A percentile compares a stretch with the other conserved stretches of the same genome.
Evolutionary conservation across 2,329 filamentous ascomycete genomes (phyloP).

Genomic region (Paradendryphiella salina): DNA sequence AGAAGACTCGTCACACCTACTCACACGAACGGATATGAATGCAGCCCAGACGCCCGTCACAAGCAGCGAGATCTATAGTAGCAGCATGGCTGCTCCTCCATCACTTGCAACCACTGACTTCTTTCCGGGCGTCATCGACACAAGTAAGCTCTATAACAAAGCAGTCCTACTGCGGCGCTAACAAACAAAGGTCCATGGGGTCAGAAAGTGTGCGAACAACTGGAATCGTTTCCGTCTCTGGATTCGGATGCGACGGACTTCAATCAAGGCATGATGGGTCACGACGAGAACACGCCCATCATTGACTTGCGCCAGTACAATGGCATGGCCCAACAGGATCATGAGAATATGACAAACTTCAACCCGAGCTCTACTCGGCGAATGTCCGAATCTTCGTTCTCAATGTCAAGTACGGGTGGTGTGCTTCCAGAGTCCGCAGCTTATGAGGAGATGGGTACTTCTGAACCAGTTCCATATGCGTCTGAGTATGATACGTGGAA

Average conservation of each 20-base stretch:
- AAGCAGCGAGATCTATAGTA: conserved; percentile 26
- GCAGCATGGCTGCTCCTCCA: conserved; percentile 25
- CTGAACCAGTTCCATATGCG: conserved; percentile 66
- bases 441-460: conserved; percentile 72
- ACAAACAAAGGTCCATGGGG: conserved; percentile 44
- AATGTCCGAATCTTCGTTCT: conserved; percentile 74
- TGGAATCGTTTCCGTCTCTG: conserved; percentile 46
- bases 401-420: conserved; percentile 63
- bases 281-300: conserved; percentile 48
- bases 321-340: conserved; percentile 39
- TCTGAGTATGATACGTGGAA: conserved; percentile 65
- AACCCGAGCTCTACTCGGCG: conserved; percentile 61
- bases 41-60: conserved; percentile 32
- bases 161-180: conserved; percentile 14
- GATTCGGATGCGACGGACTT: conserved; percentile 47
- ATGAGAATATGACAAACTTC: conserved; percentile 35
- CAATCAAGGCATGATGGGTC: conserved; percentile 42
- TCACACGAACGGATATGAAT: conserved; percentile 29
- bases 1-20: conserved; percentile 33
- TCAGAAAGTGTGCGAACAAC: conserved; percentile 46
- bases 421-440: conserved; percentile 68
- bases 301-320: conserved; percentile 48
- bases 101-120: conserved; percentile 37
- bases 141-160: conserved; percentile 34
- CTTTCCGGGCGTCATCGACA: conserved; percentile 44